Evolutionary conservation across 805 yeast genomes (phyloP), one percentile per base, ranked within the genome.

Genomic region (Schizosaccharomyces lindneri): DNA sequence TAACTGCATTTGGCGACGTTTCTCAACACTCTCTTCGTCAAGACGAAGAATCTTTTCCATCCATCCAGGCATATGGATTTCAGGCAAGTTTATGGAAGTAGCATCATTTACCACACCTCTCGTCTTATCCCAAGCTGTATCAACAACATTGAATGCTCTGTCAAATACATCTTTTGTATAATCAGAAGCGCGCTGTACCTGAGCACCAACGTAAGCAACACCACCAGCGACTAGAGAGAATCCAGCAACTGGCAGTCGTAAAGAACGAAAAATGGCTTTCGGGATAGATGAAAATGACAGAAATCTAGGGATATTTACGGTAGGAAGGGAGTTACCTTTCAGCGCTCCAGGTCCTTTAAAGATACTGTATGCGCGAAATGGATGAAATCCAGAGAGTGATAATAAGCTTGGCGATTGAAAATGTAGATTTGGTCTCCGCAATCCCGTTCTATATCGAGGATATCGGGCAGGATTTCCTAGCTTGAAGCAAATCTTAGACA

Each of bases 181-280:
- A 57, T 39, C 60, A 36, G 46, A 19, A 7, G 43, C 43, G 24
- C 43, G 19, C 36, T 41, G 60, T 13, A 57, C 24, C 46, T 57
- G 43, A 27, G 43, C 27, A 29, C 48, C 60, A 36, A 57, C 36
- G 19, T 57, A 57, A 17, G 60, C 60, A 31, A 27, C 29, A 9
- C 43, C 60, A 9, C 60, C 60, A 57, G 60, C 60, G 15, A 36
- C 60, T 17, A 41, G 7, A 21, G 60, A 36, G 15, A 57, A 36
- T 4, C 60, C 60, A 15, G 48, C 43, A 57, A 36, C 48, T 41
- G 60, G 60, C 1, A 57, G 31, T 5, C 60, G 48, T 32, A 41
- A 36, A 36, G 60, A 57, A 2, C 48, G 21, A n/a, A 41, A 19
- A 39, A 57, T 5, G 5, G 36, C n/a, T 31, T 36, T 57, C n/a